These are phyloP conservation scores for Artemisia annua DNA, from an alignment of 129 eudicot genomes.

Conservation along the genomic window DNA sequence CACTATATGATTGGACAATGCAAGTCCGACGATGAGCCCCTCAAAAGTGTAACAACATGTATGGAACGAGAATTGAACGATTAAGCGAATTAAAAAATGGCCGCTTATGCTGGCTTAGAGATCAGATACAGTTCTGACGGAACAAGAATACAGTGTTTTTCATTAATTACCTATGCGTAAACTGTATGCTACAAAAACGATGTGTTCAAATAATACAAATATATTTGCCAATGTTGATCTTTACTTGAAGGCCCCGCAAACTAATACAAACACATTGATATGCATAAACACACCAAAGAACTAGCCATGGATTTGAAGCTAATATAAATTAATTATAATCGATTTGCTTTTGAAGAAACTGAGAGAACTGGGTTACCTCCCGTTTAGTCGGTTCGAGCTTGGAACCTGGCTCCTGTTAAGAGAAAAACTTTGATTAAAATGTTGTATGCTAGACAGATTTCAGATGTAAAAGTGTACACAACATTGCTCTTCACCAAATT, in stretches of 20 bases:
- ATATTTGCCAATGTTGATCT: slow-evolving; percentile 19
- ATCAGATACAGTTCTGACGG: too few species aligned
- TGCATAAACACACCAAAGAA: slow-evolving; percentile 26
- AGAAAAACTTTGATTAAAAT: background rate
- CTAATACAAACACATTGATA: slow-evolving; percentile 2
- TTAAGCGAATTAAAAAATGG: too few species aligned
- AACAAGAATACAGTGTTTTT: too few species aligned
- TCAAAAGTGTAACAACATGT: too few species aligned
- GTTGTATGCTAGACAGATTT: background rate
- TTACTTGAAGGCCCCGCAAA: slow-evolving; percentile 4
- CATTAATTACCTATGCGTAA: background rate
- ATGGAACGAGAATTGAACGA: too few species aligned
- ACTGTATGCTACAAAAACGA: slow-evolving; percentile 13
- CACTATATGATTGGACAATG: too few species aligned
- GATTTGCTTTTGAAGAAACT: background rate
- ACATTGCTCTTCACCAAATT: too few species aligned
- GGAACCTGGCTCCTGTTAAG: slow-evolving; percentile 25
- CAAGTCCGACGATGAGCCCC: too few species aligned
- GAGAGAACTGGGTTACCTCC: background rate
- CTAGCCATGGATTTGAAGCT: slow-evolving; percentile 18
- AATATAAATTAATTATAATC: slow-evolving; percentile 2
- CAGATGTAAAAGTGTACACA: slow-evolving; percentile 3
- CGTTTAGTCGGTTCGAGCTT: slow-evolving; percentile 15
- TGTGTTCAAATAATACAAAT: slow-evolving; percentile 18
- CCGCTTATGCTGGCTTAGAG: too few species aligned